Conservation (phyloP, 78 protist species). For the Mantamonas sphyraenae region DNA sequence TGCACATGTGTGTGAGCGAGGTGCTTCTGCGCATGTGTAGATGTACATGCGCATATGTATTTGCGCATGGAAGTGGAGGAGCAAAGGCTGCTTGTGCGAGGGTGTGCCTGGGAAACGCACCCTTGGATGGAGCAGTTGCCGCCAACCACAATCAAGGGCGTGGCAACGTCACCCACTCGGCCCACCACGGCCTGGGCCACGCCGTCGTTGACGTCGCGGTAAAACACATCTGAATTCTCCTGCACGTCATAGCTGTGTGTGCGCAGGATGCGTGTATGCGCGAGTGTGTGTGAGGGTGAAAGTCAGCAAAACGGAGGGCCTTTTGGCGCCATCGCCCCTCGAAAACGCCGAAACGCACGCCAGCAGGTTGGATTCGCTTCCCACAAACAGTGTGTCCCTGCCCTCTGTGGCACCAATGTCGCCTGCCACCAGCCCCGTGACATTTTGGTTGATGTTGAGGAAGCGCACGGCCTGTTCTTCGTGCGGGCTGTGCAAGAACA, state of each 20-base stretch:
- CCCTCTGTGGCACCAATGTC: neutral
- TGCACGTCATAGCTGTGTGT: constrained; percentile 22
- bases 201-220: constrained; percentile 47
- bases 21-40: too few relatives aligned
- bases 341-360: constrained; percentile 16
- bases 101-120: neutral
- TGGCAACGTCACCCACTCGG: neutral
- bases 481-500: constrained; percentile 24
- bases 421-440: constrained; percentile 21
- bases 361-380: constrained; percentile 24
- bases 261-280: neutral
- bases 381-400: constrained; percentile 35
- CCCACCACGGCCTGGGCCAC: constrained; percentile 8
- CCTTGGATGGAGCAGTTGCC: constrained; percentile 56
- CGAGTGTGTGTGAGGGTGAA: neutral
- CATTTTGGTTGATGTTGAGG: constrained; percentile 24
- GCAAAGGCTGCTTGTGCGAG: too few relatives aligned
- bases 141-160: constrained; percentile 33
- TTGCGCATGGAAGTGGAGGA: too few relatives aligned
- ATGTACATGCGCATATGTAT: too few relatives aligned
- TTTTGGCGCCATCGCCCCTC: neutral
- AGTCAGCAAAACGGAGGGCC: neutral
- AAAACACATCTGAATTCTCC: constrained; percentile 34
- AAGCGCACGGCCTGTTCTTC: neutral
- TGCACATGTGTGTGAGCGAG: too few relatives aligned